Percentiles rank a stretch among this genome's conserved stretches.
Conservation (phyloP, 2,329 filamentous ascomycete genomes). For the Ophiostoma novo-ulmi region DNA sequence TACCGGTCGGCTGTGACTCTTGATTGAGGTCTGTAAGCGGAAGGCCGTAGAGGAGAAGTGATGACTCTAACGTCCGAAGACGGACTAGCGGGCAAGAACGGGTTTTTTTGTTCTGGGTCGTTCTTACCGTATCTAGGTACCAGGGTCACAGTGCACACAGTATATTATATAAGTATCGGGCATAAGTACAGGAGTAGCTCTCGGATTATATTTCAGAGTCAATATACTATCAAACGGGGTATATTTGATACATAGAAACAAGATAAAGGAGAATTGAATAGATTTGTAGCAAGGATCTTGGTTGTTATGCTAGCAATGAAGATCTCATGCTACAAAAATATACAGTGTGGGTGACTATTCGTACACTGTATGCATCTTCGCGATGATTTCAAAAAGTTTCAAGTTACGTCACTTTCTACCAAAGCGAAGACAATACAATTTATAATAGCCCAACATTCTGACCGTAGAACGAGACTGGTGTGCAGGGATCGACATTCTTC, state of each 20-base stretch:
- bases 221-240: too few species aligned
- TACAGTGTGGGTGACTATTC: background rate
- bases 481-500: background rate
- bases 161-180: background rate
- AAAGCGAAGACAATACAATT: background rate
- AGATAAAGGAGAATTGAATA: too few species aligned
- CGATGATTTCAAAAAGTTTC: background rate
- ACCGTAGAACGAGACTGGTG: background rate
- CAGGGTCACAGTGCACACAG: constrained; percentile 10
- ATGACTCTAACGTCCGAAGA: constrained; percentile 19
- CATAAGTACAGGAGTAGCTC: background rate
- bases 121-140: background rate
- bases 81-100: constrained; percentile 18
- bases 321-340: background rate
- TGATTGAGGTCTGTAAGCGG: background rate
- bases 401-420: background rate
- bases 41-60: constrained; percentile 1
- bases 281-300: background rate
- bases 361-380: background rate
- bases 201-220: too few species aligned
- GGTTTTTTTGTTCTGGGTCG: constrained; percentile 15
- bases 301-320: background rate
- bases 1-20: background rate
- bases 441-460: background rate
- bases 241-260: too few species aligned